These are phyloP conservation scores for Isabelozyma gotoi DNA, from an alignment of 805 yeast genomes.

Conservation along the genomic window DNA sequence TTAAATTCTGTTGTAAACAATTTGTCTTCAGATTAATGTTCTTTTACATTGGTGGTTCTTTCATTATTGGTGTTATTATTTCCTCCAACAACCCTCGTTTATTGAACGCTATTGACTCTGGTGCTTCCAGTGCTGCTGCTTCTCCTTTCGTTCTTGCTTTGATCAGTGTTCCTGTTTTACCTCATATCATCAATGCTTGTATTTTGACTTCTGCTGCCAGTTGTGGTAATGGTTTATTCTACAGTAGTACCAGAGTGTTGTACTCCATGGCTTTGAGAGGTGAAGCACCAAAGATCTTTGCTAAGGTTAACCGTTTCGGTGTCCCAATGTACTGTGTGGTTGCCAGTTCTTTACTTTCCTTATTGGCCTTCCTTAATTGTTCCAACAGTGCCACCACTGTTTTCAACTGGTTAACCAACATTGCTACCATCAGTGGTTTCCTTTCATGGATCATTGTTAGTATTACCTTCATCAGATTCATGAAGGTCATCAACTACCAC, in stretches of 20 bases:
- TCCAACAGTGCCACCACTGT: conserved; percentile 60
- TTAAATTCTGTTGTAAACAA: conserved; percentile 14
- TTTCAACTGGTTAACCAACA: conserved; percentile 68
- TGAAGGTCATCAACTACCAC: conserved; percentile 53
- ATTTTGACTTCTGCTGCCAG: conserved; percentile 73
- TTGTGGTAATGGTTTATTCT: conserved; percentile 46
- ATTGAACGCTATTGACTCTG: conserved; percentile 18
- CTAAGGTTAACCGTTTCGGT: conserved; percentile 12
- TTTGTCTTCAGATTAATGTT: conserved; percentile 51
- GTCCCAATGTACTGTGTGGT: conserved; percentile 23
- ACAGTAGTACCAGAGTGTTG: conserved; percentile 26
- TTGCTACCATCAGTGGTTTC: conserved; percentile 70
- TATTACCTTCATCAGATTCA: conserved; percentile 60
- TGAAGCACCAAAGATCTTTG: conserved; percentile 18
- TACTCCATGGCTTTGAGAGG: conserved; percentile 19
- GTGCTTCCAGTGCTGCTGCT: conserved; percentile 38
- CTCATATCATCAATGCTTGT: conserved; percentile 71
- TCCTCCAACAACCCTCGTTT: conserved; percentile 33
- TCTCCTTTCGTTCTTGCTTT: conserved; percentile 41
- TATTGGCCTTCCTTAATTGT: conserved; percentile 35
- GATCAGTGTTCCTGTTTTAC: conserved; percentile 52
- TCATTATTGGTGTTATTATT: conserved; percentile 35
- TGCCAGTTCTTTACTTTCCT: conserved; percentile 15
- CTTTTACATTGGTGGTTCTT: conserved; percentile 39
- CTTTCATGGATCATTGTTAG: conserved; percentile 59